Percentiles rank a stretch among this genome's conserved stretches.
Conservation (phyloP, 805 yeast genomes). For the Clavispora carvajalis region DNA sequence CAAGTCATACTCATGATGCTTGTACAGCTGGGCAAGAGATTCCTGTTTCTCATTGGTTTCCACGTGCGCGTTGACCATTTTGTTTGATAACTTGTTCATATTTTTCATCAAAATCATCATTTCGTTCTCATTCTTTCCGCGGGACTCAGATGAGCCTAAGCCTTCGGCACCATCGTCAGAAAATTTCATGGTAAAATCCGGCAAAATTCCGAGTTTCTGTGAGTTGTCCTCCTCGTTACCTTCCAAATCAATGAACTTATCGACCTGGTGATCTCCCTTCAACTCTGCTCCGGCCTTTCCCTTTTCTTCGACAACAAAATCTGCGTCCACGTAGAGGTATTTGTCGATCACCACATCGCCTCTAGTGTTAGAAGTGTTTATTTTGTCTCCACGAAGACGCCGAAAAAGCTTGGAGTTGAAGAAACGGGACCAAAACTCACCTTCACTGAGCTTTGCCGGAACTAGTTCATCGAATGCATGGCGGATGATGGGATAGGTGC, state of each 20-base stretch:
- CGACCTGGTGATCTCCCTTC: conserved; percentile 39
- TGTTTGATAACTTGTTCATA: conserved; percentile 81
- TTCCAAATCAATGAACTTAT: conserved; percentile 67
- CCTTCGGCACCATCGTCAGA: conserved; percentile 39
- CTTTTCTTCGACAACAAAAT: conserved; percentile 38
- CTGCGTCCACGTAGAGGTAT: conserved; percentile 68
- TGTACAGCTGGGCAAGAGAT: conserved; percentile 11
- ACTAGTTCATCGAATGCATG: conserved; percentile 88
- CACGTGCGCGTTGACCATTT: conserved; percentile 41
- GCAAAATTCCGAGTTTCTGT: conserved; percentile 67
- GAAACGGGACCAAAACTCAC: conserved; percentile 94
- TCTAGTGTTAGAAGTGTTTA: conserved; percentile 61
- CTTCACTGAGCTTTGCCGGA: conserved; percentile 74
- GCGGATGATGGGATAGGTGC: conserved; percentile 87
- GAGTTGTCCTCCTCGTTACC: conserved; percentile 83
- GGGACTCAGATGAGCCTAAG: conserved; percentile 2
- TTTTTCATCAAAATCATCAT: conserved; percentile 74
- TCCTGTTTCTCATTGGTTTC: conserved; percentile 9
- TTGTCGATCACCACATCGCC: conserved; percentile 84
- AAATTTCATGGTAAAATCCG: conserved; percentile 83
- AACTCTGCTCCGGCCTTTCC: conserved; percentile 23
- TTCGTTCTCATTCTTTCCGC: conserved; percentile 43
- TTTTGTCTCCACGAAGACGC: conserved; percentile 81
- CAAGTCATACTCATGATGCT: conserved; percentile 40
- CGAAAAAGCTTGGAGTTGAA: conserved; percentile 87